A percentile compares a stretch with the other conserved stretches of the same genome.
These are phyloP conservation scores for Trichosporon ovoides DNA, from an alignment of 1,284 basidiomycete genomes.

Conservation along the genomic window DNA sequence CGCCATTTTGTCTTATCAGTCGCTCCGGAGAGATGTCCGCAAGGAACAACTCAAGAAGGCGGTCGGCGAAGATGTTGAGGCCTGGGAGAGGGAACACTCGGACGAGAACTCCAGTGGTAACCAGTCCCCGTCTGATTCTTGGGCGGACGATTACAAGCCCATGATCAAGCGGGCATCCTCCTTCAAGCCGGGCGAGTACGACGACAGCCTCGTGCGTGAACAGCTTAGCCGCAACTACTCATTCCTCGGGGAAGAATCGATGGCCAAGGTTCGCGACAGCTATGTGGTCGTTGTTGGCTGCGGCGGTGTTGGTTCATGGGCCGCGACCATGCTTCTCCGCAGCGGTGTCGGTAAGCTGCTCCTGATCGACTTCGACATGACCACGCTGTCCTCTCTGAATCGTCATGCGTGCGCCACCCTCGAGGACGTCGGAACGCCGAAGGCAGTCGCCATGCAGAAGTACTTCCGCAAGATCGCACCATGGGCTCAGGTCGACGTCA, in stretches of 20 bases:
- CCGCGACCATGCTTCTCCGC: slow-evolving; percentile 85
- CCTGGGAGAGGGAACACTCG: slow-evolving; percentile 32
- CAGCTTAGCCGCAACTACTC: slow-evolving; percentile 84
- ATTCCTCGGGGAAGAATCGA: slow-evolving; percentile 87
- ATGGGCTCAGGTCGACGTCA: slow-evolving; percentile 65
- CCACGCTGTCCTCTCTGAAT: slow-evolving; percentile 86
- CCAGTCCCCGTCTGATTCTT: slow-evolving; percentile 4
- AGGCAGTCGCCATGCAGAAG: slow-evolving; percentile 76
- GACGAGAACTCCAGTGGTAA: neutral
- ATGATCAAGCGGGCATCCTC: slow-evolving; percentile 14
- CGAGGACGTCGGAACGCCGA: slow-evolving; percentile 87
- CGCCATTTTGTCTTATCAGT: slow-evolving; percentile 44
- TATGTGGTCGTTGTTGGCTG: slow-evolving; percentile 86
- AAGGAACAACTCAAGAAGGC: slow-evolving; percentile 44
- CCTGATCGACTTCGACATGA: slow-evolving; percentile 72
- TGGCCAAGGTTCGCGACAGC: slow-evolving; percentile 69
- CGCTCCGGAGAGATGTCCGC: slow-evolving; percentile 40
- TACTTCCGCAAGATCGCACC: slow-evolving; percentile 64
- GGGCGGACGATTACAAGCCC: slow-evolving; percentile 21
- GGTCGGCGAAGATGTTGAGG: slow-evolving; percentile 46
- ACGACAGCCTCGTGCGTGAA: slow-evolving; percentile 72
- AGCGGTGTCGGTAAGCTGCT: slow-evolving; percentile 50
- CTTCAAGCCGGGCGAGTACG: slow-evolving; percentile 53
- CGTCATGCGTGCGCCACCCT: slow-evolving; percentile 89
- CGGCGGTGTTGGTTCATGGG: slow-evolving; percentile 94